These are phyloP conservation scores for Obba rivulosa DNA, from an alignment of 768 basidiomycete species.

Conservation along the genomic window DNA sequence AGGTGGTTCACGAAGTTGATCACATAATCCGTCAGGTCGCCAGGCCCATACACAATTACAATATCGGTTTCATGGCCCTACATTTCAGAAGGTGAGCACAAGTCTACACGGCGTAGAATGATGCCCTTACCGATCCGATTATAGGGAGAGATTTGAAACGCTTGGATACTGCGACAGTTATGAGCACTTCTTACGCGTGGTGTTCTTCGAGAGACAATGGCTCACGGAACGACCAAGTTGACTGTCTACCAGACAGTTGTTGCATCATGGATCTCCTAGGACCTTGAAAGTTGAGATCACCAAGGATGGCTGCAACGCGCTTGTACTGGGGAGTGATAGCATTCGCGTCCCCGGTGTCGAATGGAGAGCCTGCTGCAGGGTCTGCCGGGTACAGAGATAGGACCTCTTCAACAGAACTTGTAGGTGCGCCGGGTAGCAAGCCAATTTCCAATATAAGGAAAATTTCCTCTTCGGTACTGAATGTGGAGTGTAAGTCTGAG, in stretches of 20 bases:
- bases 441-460: background rate
- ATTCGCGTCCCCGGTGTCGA: slow-evolving; percentile 12
- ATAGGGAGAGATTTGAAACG: slow-evolving; percentile 3
- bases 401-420: background rate
- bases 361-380: slow-evolving; percentile 16
- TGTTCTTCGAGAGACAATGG: too few species aligned
- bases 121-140: slow-evolving; percentile 5
- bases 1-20: slow-evolving; percentile 38
- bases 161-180: slow-evolving; percentile 6
- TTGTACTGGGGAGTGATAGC: slow-evolving; percentile 16
- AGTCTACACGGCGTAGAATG: background rate
- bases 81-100: background rate
- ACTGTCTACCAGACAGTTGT: slow-evolving; percentile 2
- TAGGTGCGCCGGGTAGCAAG: slow-evolving; percentile 1
- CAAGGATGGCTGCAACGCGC: slow-evolving; percentile 19
- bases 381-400: slow-evolving; percentile 12
- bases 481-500: too few species aligned
- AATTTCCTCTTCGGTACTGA: slow-evolving; percentile 7
- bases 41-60: slow-evolving; percentile 34
- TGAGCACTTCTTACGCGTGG: background rate
- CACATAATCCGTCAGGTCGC: slow-evolving; percentile 42
- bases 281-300: slow-evolving; percentile 17
- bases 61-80: slow-evolving; percentile 43
- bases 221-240: slow-evolving; percentile 5
- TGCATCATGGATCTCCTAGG: slow-evolving; percentile 11